These are phyloP conservation scores for Coccomyxa sp. DNA, from an alignment of 139 green algal species.

Conservation along the genomic window DNA sequence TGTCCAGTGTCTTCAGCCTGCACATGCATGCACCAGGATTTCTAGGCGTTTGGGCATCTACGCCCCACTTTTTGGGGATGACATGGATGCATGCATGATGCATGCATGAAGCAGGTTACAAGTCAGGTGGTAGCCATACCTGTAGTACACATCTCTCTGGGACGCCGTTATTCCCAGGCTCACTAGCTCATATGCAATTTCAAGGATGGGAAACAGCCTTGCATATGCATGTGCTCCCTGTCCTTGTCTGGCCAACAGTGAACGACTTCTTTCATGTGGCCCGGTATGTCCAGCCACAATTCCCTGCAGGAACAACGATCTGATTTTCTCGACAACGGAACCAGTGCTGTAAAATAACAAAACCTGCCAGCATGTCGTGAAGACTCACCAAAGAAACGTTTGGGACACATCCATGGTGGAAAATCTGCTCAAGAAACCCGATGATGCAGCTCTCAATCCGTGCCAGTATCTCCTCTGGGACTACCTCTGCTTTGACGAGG, in stretches of 20 bases:
- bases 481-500: not conserved
- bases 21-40: not conserved
- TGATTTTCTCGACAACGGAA: not conserved
- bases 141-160: slow-evolving; percentile 74
- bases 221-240: slow-evolving; percentile 28
- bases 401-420: not conserved
- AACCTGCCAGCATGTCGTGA: not conserved
- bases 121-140: not conserved
- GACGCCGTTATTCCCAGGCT: slow-evolving; percentile 33
- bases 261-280: not conserved
- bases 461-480: not conserved
- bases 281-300: not conserved
- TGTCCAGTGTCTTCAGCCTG: not conserved
- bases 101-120: not conserved
- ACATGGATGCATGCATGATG: not conserved
- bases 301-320: not conserved
- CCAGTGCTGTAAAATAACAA: not conserved
- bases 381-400: not conserved
- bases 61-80: no score
- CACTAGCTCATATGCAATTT: slow-evolving; percentile 51
- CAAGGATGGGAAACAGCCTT: slow-evolving; percentile 48
- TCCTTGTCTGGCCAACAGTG: slow-evolving; percentile 16
- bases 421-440: not conserved
- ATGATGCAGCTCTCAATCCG: not conserved
- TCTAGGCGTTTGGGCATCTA: not conserved